Evolutionary conservation across 1,284 basidiomycete species (phyloP).

Genomic region (Microstroma glucosiphilum): DNA sequence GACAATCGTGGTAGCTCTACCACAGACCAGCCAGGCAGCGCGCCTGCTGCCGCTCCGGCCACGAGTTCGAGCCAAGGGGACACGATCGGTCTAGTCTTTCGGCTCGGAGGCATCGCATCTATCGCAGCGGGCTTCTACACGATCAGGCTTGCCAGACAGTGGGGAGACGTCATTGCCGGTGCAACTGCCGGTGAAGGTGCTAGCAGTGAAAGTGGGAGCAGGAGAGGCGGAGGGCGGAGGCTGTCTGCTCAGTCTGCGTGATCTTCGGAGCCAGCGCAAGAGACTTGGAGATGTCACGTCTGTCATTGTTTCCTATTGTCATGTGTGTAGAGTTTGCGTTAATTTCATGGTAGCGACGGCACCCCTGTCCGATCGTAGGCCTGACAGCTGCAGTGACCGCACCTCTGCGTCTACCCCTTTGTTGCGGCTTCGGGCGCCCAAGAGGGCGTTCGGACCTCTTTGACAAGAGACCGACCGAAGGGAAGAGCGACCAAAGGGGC

Average conservation of each 20-base stretch:
- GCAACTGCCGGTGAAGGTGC: too few relatives aligned
- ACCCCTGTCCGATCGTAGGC: too few relatives aligned
- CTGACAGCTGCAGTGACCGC: too few relatives aligned
- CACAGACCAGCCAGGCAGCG: neutral
- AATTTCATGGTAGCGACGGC: too few relatives aligned
- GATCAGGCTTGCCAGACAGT: too few relatives aligned
- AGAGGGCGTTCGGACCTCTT: too few relatives aligned
- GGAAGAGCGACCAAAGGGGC: too few relatives aligned
- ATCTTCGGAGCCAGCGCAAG: neutral
- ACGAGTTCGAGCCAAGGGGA: neutral
- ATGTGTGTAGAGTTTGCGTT: too few relatives aligned
- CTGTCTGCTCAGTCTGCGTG: neutral
- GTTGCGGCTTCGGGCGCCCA: too few relatives aligned
- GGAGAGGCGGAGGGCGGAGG: neutral
- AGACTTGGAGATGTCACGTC: neutral
- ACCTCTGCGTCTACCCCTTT: too few relatives aligned
- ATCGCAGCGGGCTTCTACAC: neutral
- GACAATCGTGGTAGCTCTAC: neutral
- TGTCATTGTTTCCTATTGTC: too few relatives aligned
- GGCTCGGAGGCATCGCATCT: neutral
- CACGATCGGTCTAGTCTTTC: neutral
- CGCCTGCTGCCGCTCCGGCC: neutral
- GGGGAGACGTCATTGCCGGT: too few relatives aligned
- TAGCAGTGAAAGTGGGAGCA: neutral
- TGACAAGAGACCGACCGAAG: neutral